These are phyloP conservation scores for Annona cherimola DNA, from an alignment of 164 flowering plant genomes.

Conservation along the genomic window DNA sequence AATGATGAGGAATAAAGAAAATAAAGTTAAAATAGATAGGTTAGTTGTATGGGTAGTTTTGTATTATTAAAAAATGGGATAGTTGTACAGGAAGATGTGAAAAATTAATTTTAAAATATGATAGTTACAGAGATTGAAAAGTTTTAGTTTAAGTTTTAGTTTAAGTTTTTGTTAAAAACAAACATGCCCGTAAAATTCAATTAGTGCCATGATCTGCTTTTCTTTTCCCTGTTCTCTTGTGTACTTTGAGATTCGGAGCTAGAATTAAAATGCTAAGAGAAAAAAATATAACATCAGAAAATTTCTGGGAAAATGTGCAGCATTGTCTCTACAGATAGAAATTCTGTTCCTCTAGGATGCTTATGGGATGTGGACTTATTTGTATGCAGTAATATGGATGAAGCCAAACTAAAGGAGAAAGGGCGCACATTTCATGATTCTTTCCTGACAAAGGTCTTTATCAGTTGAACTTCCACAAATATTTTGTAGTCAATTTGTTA, in stretches of 20 bases:
- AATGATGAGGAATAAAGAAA: no score
- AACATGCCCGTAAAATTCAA: no score
- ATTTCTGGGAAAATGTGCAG: neutral
- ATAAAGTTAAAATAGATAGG: no score
- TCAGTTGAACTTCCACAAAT: neutral
- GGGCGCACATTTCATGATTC: conserved; percentile 83
- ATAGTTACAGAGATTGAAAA: no score
- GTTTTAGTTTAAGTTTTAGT: neutral
- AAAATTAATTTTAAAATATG: no score
- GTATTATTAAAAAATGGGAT: no score
- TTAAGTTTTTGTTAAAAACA: neutral
- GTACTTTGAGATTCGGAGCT: neutral
- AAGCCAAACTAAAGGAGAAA: conserved; percentile 84
- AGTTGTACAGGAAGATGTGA: no score
- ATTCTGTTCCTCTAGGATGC: conserved; percentile 1
- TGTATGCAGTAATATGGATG: conserved; percentile 73
- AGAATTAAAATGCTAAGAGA: neutral
- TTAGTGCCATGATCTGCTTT: neutral
- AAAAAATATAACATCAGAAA: neutral
- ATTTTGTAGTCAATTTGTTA: neutral
- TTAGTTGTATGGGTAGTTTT: no score
- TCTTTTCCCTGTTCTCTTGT: neutral
- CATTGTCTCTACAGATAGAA: neutral
- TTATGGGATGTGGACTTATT: conserved; percentile 9
- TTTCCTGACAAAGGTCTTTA: conserved; percentile 79